Base-by-base conservation (phyloP, 73 alveolate species). In the Symbiodinium natans region DNA sequence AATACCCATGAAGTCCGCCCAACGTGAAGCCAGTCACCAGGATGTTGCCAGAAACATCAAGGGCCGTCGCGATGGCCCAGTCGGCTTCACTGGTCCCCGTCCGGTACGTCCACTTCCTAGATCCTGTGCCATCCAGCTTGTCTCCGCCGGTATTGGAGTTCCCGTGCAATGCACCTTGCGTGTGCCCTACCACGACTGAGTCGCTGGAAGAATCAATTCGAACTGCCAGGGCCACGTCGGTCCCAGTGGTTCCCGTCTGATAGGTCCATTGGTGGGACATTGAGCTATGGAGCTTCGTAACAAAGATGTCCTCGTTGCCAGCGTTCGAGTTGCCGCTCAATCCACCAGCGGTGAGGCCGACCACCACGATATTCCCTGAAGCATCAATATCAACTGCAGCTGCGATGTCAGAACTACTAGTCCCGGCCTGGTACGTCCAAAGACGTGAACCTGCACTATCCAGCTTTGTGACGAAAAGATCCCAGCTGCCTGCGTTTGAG, bases 381-480 rank as follows among this genome's bases (percentile, higher is more conserved):
- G 43, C 27, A 83, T 83, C 92, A 5, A 41, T 42, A 59, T 29
- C 56, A 27, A 83, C 41, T 41, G 42, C 92, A 83, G 42, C 74
- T 31, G 74, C 75, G 31, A 40, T 68, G 27, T 83, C 92, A 42
- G n/a, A 41, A 68, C 41, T 83, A 41, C 75, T 25, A n/a, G 75
- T 83, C 23, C 92, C 92, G 2, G 42, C 52, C 41, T 83, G 92
- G 27, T 31, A 83, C 43, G 92, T 83, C 92, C 92, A 83, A 7
- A 41, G 92, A 38, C 71, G 34, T 31, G 73, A 8, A 2, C 13
- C 43, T 23, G 43, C 34, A 25, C 46, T 29, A 42, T 83, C 42
- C 38, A 42, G 33, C 36, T 83, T 83, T 68, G 52, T 83, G 73
- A 39, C 92, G 52, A 31, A 83, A 29, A 43, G 17, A 41, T 83